A percentile compares a stretch with the other conserved stretches of the same genome.
phyloP scores from a whole-genome alignment of 2,329 filamentous ascomycete genomes.

The Hirsutella thompsonii region DNA sequence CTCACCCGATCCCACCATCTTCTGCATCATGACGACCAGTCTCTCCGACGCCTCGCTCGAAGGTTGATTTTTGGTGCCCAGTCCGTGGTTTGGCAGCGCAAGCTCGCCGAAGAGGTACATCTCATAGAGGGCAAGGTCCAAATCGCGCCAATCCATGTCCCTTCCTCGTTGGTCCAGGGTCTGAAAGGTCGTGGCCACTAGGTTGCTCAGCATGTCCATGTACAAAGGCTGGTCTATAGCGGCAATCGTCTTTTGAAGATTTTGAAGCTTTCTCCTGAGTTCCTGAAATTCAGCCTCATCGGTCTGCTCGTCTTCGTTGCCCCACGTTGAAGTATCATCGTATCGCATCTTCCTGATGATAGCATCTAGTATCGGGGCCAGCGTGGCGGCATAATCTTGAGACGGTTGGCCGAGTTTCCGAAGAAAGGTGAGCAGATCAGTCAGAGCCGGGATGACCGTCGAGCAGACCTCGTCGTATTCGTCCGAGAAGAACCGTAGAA shows the following conservation, averaged over 20 bases:
- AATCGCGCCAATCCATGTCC: slow-evolving; percentile 83
- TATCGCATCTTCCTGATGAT: slow-evolving; percentile 96
- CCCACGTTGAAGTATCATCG: slow-evolving; percentile 89
- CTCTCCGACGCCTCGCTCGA: slow-evolving; percentile 68
- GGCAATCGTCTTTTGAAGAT: slow-evolving; percentile 85
- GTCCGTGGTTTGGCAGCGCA: slow-evolving; percentile 73
- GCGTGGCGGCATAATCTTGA: slow-evolving; percentile 63
- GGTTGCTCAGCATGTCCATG: slow-evolving; percentile 72
- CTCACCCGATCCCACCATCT: slow-evolving; percentile 86
- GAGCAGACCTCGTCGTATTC: slow-evolving; percentile 98
- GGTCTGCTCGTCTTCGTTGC: slow-evolving; percentile 84
- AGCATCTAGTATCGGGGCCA: slow-evolving; percentile 78
- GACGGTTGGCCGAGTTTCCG: slow-evolving; percentile 68
- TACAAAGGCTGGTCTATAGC: slow-evolving; percentile 81
- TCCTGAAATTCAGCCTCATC: slow-evolving; percentile 98
- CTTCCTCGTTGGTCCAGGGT: slow-evolving; percentile 61
- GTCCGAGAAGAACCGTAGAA: slow-evolving; percentile 91
- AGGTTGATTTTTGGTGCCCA: slow-evolving; percentile 77
- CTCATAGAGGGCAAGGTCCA: slow-evolving; percentile 87
- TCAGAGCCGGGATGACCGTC: slow-evolving; percentile 84
- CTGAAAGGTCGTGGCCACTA: slow-evolving; percentile 80
- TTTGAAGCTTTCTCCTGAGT: slow-evolving; percentile 76
- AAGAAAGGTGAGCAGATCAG: slow-evolving; percentile 82
- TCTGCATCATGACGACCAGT: slow-evolving; percentile 83
- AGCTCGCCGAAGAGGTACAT: slow-evolving; percentile 94